A percentile compares a stretch with the other conserved stretches of the same genome.
Conservation (phyloP, 2,329 filamentous ascomycete genomes). For the Torrubiella hemipterigena region DNA sequence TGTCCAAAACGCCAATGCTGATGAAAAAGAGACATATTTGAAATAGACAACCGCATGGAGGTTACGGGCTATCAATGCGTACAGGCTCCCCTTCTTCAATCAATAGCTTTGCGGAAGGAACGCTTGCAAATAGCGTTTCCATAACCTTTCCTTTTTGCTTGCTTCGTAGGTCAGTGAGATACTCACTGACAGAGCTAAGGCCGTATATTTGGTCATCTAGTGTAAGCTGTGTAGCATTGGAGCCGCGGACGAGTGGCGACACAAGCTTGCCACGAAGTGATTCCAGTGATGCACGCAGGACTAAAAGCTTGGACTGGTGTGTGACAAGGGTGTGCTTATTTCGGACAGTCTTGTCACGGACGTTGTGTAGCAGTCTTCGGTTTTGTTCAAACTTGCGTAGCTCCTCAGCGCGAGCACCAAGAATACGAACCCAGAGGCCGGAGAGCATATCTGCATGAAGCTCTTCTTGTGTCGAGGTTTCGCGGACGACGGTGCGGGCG, state of each 20-base stretch:
- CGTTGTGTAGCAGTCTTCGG: constrained; percentile 62
- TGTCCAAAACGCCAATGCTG: too few species aligned
- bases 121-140: constrained; percentile 60
- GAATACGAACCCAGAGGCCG: constrained; percentile 73
- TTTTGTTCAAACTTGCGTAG: constrained; percentile 92
- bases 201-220: constrained; percentile 80
- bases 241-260: constrained; percentile 65
- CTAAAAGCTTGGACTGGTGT: constrained; percentile 74
- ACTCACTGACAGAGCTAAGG: constrained; percentile 65
- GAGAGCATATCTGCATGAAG: constrained; percentile 71
- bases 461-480: constrained; percentile 70
- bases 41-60: too few species aligned
- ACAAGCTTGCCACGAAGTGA: constrained; percentile 73
- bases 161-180: constrained; percentile 63
- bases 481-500: constrained; percentile 72
- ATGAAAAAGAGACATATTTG: too few species aligned
- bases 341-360: constrained; percentile 70
- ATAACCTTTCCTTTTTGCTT: constrained; percentile 74
- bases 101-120: constrained; percentile 9
- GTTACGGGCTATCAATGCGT: too few species aligned
- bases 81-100: too few species aligned
- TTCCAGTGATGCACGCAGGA: constrained; percentile 78
- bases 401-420: constrained; percentile 62
- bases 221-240: constrained; percentile 55
- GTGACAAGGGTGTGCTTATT: constrained; percentile 82